A percentile compares a stretch with the other conserved stretches of the same genome.
These are phyloP conservation scores for Chlamydomonas reinhardtii DNA, from an alignment of 163 green algal species.

Conservation along the genomic window DNA sequence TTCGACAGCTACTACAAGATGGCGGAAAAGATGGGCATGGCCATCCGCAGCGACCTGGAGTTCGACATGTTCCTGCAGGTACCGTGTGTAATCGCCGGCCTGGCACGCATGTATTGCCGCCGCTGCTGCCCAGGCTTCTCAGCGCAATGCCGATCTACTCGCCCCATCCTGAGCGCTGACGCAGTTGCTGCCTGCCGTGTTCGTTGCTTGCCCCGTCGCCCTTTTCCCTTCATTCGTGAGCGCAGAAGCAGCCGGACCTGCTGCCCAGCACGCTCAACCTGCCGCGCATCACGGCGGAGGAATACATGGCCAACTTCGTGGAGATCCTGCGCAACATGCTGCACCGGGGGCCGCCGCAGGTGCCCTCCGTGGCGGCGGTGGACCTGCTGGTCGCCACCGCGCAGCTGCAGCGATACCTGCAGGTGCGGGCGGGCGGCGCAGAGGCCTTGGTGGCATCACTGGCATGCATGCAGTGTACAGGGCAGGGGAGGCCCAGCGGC, in stretches of 20 bases:
- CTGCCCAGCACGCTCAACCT: constrained; percentile 75
- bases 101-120: too few species aligned
- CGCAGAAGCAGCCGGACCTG: constrained; percentile 63
- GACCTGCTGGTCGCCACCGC: constrained; percentile 82
- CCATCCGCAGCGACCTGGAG: constrained; percentile 37
- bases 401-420: constrained; percentile 70
- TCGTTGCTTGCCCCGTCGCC: too few species aligned
- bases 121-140: too few species aligned
- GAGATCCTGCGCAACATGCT: constrained; percentile 73
- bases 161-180: neutral
- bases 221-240: neutral
- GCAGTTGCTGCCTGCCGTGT: neutral
- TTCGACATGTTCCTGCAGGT: constrained; percentile 51
- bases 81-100: too few species aligned
- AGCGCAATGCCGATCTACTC: too few species aligned
- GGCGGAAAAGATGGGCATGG: constrained; percentile 45
- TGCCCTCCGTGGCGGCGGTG: constrained; percentile 75
- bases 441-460: too few species aligned
- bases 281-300: constrained; percentile 74
- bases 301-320: constrained; percentile 80
- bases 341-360: constrained; percentile 67
- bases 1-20: constrained; percentile 48
- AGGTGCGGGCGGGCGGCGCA: neutral
- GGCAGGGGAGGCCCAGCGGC: too few species aligned
- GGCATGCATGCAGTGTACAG: too few species aligned